Evolutionary conservation across 345 rosid species (phyloP).

Genomic region (Gossypium rotundifolium): DNA sequence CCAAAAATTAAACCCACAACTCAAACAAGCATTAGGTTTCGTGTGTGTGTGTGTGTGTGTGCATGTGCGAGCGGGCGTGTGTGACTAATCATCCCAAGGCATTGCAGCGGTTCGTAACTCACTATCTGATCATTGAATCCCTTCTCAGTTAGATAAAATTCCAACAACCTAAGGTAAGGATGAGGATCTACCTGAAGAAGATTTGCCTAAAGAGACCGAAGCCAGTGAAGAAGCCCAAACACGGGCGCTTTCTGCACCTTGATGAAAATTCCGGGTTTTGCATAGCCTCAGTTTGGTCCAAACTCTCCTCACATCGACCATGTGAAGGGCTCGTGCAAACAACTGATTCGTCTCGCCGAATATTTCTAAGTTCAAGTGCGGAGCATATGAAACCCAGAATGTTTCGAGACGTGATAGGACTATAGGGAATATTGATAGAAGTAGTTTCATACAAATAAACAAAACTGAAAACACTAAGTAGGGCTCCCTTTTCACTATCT

Average conservation of each 20-base stretch:
- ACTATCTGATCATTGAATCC: too few species aligned
- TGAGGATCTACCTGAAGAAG: constrained; percentile 46
- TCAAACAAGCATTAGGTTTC: too few species aligned
- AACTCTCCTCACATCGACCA: constrained; percentile 73
- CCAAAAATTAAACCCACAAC: too few species aligned
- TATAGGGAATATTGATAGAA: constrained; percentile 41
- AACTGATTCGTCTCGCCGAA: constrained; percentile 77
- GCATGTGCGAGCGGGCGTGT: too few species aligned
- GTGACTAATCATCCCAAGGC: too few species aligned
- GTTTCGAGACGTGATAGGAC: constrained; percentile 46
- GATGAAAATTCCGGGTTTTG: constrained; percentile 68
- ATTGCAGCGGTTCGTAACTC: too few species aligned
- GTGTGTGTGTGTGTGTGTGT: too few species aligned
- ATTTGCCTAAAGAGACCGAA: constrained; percentile 72
- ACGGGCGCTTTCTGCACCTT: constrained; percentile 61
- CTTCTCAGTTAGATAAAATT: background rate
- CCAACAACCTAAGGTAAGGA: constrained; percentile 20
- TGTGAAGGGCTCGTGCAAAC: constrained; percentile 48
- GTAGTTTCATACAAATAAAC: constrained; percentile 46
- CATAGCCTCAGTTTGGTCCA: constrained; percentile 64
- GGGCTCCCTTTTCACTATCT: constrained; percentile 47
- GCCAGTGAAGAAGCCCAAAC: constrained; percentile 91
- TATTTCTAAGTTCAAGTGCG: constrained; percentile 69
- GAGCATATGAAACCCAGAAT: constrained; percentile 48
- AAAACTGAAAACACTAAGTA: constrained; percentile 45